Percentiles rank a stretch among this genome's conserved stretches.
phyloP scores from a whole-genome alignment of 176 grass and related monocot species.

The Aechmea fasciata region DNA sequence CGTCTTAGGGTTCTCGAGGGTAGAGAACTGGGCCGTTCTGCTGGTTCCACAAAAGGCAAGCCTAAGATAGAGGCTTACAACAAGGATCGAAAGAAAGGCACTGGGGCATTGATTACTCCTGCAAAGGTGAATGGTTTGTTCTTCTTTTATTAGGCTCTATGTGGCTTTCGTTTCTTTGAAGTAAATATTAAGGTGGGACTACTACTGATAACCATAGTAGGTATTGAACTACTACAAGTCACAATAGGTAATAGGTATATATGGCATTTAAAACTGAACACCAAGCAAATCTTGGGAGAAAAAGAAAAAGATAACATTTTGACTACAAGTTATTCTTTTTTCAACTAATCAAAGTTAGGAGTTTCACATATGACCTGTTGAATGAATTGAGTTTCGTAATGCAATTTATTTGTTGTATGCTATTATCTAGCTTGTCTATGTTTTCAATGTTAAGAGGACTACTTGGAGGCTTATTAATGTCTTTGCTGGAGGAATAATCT shows the following conservation, averaged over 20 bases:
- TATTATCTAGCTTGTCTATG: too few relatives aligned
- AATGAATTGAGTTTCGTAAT: too few relatives aligned
- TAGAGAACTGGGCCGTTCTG: conserved; percentile 55
- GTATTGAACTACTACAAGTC: too few relatives aligned
- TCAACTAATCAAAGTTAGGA: background rate
- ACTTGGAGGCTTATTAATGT: too few relatives aligned
- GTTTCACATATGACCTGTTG: background rate
- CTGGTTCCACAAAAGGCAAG: conserved; percentile 70
- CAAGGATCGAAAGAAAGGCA: conserved; percentile 78
- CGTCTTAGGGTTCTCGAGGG: conserved; percentile 54
- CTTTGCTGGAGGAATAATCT: background rate
- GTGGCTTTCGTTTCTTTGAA: background rate
- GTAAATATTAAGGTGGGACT: background rate
- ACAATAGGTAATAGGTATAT: too few relatives aligned
- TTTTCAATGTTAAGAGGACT: too few relatives aligned
- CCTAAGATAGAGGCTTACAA: conserved; percentile 82
- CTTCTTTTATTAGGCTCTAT: background rate
- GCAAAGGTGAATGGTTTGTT: conserved; percentile 43
- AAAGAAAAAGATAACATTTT: background rate
- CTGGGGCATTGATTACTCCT: conserved; percentile 53
- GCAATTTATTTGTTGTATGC: too few relatives aligned
- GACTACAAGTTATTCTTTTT: background rate
- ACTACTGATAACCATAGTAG: too few relatives aligned
- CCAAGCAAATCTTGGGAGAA: background rate
- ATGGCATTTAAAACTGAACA: background rate